Evolutionary conservation across 1,284 basidiomycete genomes (phyloP), one percentile per base, ranked within the genome.

Genomic region (Ganoderma sinense): DNA sequence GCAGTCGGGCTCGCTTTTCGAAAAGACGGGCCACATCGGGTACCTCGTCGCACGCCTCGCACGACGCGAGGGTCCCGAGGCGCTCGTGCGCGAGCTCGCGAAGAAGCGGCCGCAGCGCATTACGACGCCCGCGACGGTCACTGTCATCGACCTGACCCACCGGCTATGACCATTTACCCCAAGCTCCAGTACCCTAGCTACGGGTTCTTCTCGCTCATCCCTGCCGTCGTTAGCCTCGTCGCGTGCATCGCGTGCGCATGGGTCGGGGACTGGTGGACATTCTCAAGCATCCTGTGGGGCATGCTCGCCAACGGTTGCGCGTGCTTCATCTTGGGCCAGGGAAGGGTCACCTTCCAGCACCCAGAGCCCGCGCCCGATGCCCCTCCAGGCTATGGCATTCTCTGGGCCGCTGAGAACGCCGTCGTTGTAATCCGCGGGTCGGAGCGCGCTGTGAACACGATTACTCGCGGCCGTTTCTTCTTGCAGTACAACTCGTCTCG

Each of bases 381-480:
- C 3, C 62, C 63, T 14, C 18, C 41, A 13, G 66, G 62, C 13
- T 48, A 58, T 16, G 69, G 69, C 26, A 62, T 70, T 23, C 66
- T 68, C 33, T 55, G 61, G 20, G 60, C 14, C 51, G 61, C 29
- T 16, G 60, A 33, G 33, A 33, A 43, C 26, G 65, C 60, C n/a
- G 8, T 70, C 6, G 59, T 68, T n/a, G 16, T 70, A 2, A 53
- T 70, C 6, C 58, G 51, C 16, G 69, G 66, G 11, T 36, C 48
- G 14, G 60, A 70, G 60, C 41, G 53, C 16, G 69, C 69, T 29
- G 39, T 70, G 29, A 67, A 56, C 29, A 59, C 39, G 23, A 10
- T 70, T 31, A 70, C 69, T 29, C 56, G 66, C 16, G 66, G 69
- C 6, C 58, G 59, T 8, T 68, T 67, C 58, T 58, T 39, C 39